A percentile compares a stretch with the other conserved stretches of the same genome.
Evolutionary conservation across 306 rosid species (phyloP).

Genomic region (Prosopis cineraria): DNA sequence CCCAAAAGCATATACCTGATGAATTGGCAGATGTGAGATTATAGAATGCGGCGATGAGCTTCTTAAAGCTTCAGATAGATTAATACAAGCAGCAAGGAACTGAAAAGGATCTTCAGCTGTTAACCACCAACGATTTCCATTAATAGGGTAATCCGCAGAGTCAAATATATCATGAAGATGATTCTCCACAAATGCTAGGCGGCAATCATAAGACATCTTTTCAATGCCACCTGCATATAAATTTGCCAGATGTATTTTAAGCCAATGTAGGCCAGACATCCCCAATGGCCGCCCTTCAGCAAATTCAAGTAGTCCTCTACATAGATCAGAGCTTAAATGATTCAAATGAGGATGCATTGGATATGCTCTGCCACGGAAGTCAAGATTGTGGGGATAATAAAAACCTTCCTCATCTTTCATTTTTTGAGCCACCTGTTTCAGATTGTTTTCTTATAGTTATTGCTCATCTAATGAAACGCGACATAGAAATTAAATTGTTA

Average conservation of each 20-base stretch:
- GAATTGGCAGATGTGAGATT: constrained; percentile 79
- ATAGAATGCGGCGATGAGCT: constrained; percentile 74
- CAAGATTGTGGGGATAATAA: constrained; percentile 92
- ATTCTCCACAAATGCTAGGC: constrained; percentile 72
- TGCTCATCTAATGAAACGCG: constrained; percentile 24
- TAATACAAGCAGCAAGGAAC: constrained; percentile 84
- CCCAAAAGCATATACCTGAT: constrained; percentile 59
- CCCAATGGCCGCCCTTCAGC: constrained; percentile 85
- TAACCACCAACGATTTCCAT: constrained; percentile 88
- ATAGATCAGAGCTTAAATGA: constrained; percentile 89
- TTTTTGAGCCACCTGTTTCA: constrained; percentile 75
- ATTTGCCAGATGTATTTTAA: constrained; percentile 84
- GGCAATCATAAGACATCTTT: constrained; percentile 75
- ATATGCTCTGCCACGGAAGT: constrained; percentile 90
- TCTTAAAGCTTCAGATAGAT: constrained; percentile 77
- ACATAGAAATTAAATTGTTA: not conserved
- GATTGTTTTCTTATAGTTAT: constrained; percentile 31
- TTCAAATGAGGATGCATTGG: constrained; percentile 94
- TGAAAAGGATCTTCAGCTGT: constrained; percentile 91
- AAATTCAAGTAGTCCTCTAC: constrained; percentile 86
- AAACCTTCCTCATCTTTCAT: constrained; percentile 87
- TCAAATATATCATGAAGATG: constrained; percentile 75
- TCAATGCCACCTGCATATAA: constrained; percentile 74
- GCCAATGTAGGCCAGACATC: constrained; percentile 76
- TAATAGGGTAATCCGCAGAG: constrained; percentile 73